These are phyloP conservation scores for Phytophthora pistaciae DNA, from an alignment of 352 stramenopile species.

Conservation along the genomic window DNA sequence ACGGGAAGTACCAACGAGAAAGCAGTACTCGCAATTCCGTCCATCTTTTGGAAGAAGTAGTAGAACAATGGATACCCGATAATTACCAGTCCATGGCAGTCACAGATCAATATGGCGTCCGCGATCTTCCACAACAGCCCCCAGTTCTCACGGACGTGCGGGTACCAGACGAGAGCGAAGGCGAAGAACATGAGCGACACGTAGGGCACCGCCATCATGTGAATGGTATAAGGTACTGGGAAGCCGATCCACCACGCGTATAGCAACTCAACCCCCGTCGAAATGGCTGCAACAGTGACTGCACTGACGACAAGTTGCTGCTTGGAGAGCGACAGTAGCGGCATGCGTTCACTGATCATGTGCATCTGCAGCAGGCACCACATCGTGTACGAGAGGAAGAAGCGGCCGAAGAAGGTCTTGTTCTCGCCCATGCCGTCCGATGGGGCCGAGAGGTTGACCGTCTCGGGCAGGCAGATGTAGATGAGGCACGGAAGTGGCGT, in stretches of 20 bases:
- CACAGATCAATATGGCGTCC: slow-evolving; percentile 18
- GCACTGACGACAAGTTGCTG: slow-evolving; percentile 15
- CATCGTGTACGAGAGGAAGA: slow-evolving; percentile 30
- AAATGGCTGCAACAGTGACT: slow-evolving; percentile 5
- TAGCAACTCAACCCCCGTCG: slow-evolving; percentile 10
- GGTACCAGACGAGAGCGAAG: slow-evolving; percentile 19
- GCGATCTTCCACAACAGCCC: slow-evolving; percentile 11
- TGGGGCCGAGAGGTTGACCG: slow-evolving; percentile 4
- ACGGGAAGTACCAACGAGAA: slow-evolving; percentile 12
- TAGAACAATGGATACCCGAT: slow-evolving; percentile 34
- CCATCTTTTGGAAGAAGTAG: slow-evolving; percentile 19
- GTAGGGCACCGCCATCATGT: slow-evolving; percentile 27
- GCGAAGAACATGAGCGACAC: slow-evolving; percentile 24
- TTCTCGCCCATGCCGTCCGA: slow-evolving; percentile 15
- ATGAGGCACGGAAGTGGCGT: slow-evolving; percentile 11
- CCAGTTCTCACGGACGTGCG: slow-evolving; percentile 5
- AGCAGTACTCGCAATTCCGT: slow-evolving; percentile 1
- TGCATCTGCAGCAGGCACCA: slow-evolving; percentile 26
- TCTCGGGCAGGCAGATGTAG: slow-evolving; percentile 25
- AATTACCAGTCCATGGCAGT: slow-evolving; percentile 16
- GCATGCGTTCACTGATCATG: slow-evolving; percentile 22
- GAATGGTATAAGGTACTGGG: slow-evolving; percentile 23
- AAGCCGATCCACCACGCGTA: slow-evolving; percentile 26
- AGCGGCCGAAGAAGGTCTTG: slow-evolving; percentile 29
- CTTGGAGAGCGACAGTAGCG: slow-evolving; percentile 11